Base-by-base conservation (phyloP, 345 rosid species). In the Salix exigua region DNA sequence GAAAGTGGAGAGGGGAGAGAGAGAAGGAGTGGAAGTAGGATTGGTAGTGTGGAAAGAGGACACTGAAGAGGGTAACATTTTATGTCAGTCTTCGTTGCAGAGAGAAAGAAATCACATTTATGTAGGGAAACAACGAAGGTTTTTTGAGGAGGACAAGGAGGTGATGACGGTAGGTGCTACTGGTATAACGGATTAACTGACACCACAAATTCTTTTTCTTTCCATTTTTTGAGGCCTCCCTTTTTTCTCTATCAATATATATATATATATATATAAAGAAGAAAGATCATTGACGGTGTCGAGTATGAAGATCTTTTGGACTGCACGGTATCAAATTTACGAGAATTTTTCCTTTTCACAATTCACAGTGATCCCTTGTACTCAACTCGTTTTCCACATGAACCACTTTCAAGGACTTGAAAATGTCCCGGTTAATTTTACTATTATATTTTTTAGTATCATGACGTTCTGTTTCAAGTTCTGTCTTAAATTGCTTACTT, bases 31-130 rank as follows among this genome's bases (percentile, higher is more conserved):
- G 28, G 78, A 33, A 70, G 77, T 46, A 73, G 51, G 31, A 73
- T 63, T 75, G 40, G 79, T 21, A 42, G 87, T 77, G 78, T 78
- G 78, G 67, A 78, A 75, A 72, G 80, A 77, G 58, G 82, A 66
- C 53, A 75, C 76, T 26, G 87, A 82, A 77, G 86, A 18, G 68
- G 78, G 64, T 60, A 81, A 63, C 86, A 86, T 73, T 75, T 58
- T 50, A 7, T 53, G 44, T 40, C 55, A 68, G 26, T 71, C 48
- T 55, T 23, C 16, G 8, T 37, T 17, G 48, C 38, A 18, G 64
- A 71, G 37, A 12, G n/a, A 17, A 60, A 35, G 40, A 26, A 38
- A 42, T 31, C 6, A 33, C 37, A 26, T 63, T 35, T 31, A 67
- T 50, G 53, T 21, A 31, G 42, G 51, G 76, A 72, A 5, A 35